Conservation (phyloP, 2,329 filamentous ascomycete genomes). For the Ceratocystis lukuohia region DNA sequence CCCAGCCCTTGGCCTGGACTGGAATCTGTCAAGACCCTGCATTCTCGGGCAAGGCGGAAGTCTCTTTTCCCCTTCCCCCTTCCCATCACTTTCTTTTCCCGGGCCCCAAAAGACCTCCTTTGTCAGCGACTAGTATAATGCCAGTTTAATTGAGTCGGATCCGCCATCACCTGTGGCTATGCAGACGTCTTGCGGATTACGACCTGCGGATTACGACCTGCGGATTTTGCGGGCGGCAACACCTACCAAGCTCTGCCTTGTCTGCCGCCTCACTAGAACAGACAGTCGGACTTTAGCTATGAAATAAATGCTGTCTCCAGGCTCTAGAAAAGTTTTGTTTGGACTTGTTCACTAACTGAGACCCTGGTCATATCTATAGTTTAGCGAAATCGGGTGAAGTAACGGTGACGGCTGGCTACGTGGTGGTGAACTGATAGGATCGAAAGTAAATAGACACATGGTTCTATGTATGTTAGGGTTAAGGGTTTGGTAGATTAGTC, state of each 20-base stretch:
- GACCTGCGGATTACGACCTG: neutral
- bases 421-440: neutral
- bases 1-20: neutral
- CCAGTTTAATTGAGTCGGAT: neutral
- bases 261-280: neutral
- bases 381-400: slow-evolving; percentile 12
- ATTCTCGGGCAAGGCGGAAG: slow-evolving; percentile 9
- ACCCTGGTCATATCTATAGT: neutral
- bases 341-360: neutral
- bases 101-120: neutral
- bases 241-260: neutral
- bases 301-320: neutral
- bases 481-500: neutral
- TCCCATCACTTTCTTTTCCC: neutral
- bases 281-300: neutral
- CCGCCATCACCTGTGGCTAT: neutral
- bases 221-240: neutral
- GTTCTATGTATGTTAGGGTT: neutral
- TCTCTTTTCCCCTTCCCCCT: neutral
- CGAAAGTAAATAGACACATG: neutral
- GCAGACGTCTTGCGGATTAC: neutral
- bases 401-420: neutral
- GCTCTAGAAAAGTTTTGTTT: neutral
- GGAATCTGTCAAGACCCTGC: neutral
- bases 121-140: neutral